Base-by-base conservation (phyloP, 331 rosid genomes). In the Quercus phellos region DNA sequence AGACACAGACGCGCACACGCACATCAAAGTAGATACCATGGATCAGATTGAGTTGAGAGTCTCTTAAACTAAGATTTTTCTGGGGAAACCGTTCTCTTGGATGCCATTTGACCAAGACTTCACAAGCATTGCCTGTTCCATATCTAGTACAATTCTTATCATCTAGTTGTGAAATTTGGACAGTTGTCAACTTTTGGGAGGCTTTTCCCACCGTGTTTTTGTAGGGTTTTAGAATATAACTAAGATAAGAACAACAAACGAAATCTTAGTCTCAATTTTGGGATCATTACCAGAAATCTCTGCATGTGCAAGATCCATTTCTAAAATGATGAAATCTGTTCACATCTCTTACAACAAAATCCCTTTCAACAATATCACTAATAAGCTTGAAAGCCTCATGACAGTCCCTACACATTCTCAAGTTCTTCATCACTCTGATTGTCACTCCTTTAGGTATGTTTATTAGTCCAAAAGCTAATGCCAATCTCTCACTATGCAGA, bases 261-360 rank as follows among this genome's bases (percentile, higher is more conserved):
- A 38, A 38, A 8, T 38, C 46, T 2, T 38, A 38, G 46, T 38
- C 11, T 8, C 46, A 38, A 38, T 38, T 38, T 38, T 38, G 46
- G 46, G 12, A 1, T 5, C 2, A 58, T 83, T 71, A 83, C 89
- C 88, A 88, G 54, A 85, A 88, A 73, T 81, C 87, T 72, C 75
- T 76, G 54, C 88, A 85, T 58, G 73, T 80, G 70, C 97, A 90
- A 24, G 51, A 80, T 18, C 93, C 94, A 80, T 80, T 71, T 84
- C 77, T 88, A 67, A 94, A 94, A 78, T 89, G 98, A 86, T 94
- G 98, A 85, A 94, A 91, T 84, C 96, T 94, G 69, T 94, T 91
- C 22, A 90, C 81, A 72, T 90, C 97, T 84, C 97, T 91, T 24
- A 91, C 97, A 73, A 94, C 8, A 29, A 91, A 87, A 5, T 94